These are phyloP conservation scores for Schizopora paradoxa DNA, from an alignment of 1,284 basidiomycete species.

Conservation along the genomic window DNA sequence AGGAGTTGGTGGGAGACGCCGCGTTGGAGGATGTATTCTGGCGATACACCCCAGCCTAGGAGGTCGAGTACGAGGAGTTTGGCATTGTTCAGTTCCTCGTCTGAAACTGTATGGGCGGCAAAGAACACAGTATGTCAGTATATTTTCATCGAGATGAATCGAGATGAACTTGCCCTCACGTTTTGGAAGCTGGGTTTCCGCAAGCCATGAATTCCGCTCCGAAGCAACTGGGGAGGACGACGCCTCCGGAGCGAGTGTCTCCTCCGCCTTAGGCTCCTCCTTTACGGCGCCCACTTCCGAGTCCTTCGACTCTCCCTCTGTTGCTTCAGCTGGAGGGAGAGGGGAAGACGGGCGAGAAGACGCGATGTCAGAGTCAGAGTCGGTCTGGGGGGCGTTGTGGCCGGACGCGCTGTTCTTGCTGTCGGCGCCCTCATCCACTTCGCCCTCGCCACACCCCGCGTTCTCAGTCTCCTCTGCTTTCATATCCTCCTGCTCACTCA, in stretches of 20 bases:
- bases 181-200: too few relatives aligned
- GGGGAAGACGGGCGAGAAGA: slow-evolving; percentile 14
- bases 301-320: too few relatives aligned
- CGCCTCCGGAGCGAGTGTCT: too few relatives aligned
- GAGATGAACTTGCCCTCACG: background rate
- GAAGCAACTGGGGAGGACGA: too few relatives aligned
- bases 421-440: too few relatives aligned
- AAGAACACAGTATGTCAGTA: background rate
- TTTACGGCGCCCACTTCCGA: too few relatives aligned
- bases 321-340: background rate
- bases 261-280: too few relatives aligned
- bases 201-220: too few relatives aligned
- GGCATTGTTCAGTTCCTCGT: slow-evolving; percentile 32
- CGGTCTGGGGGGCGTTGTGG: background rate
- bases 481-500: too few relatives aligned
- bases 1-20: slow-evolving; percentile 35
- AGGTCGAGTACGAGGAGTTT: slow-evolving; percentile 39
- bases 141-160: background rate
- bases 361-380: slow-evolving; percentile 12
- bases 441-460: too few relatives aligned
- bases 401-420: too few relatives aligned
- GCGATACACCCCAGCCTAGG: slow-evolving; percentile 40
- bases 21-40: slow-evolving; percentile 38
- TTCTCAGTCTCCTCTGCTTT: too few relatives aligned
- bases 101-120: slow-evolving; percentile 32